Conservation (phyloP, 257 asterid species). For the Solanum lycopersicoides region DNA sequence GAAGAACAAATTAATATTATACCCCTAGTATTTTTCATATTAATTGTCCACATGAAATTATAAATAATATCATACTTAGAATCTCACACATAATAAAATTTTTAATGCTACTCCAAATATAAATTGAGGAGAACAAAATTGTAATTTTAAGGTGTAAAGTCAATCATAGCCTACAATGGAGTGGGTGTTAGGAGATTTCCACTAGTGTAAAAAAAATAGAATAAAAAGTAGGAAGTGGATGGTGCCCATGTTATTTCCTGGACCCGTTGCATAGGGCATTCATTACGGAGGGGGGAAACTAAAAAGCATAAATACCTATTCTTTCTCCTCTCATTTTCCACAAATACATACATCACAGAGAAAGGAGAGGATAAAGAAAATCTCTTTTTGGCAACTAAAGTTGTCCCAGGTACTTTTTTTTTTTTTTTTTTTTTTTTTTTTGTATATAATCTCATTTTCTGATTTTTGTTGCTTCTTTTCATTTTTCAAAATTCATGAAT, state of each 20-base stretch:
- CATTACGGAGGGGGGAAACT: neutral
- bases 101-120: neutral
- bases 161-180: neutral
- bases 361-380: neutral
- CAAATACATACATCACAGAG: neutral
- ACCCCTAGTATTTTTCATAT: neutral
- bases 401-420: neutral
- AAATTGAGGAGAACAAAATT: neutral
- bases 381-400: neutral
- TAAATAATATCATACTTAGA: too few relatives aligned
- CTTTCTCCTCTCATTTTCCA: neutral
- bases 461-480: neutral
- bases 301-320: neutral
- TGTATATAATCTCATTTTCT: neutral
- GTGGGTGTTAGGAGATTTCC: neutral
- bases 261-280: neutral
- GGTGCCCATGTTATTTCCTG: neutral
- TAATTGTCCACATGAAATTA: neutral
- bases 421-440: too few relatives aligned
- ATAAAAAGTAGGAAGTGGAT: neutral
- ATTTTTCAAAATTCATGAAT: neutral
- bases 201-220: neutral
- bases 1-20: neutral
- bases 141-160: neutral
- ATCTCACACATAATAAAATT: too few relatives aligned